Evolutionary conservation across 1,139 yeast genomes (phyloP).

Genomic region (Yamadazyma triangularis): DNA sequence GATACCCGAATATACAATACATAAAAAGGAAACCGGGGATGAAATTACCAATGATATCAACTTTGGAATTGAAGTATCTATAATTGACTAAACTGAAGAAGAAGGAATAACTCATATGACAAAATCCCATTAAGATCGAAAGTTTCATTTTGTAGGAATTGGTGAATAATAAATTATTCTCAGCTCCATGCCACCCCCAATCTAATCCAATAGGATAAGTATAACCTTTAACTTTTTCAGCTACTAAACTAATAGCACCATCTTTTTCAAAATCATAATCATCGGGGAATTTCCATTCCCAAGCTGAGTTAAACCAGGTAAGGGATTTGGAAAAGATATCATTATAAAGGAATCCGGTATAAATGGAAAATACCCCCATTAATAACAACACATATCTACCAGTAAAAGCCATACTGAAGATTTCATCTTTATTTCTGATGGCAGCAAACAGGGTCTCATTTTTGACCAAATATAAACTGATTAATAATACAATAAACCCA

Average conservation of each 20-base stretch:
- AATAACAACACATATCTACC: slow-evolving; percentile 71
- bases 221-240: slow-evolving; percentile 51
- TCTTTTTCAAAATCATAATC: slow-evolving; percentile 29
- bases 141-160: slow-evolving; percentile 82
- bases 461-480: slow-evolving; percentile 54
- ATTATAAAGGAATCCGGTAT: slow-evolving; percentile 73
- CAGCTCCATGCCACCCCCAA: slow-evolving; percentile 81
- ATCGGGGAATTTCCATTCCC: slow-evolving; percentile 59
- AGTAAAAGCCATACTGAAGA: slow-evolving; percentile 74
- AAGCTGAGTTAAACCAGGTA: slow-evolving; percentile 67
- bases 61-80: slow-evolving; percentile 48
- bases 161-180: slow-evolving; percentile 66
- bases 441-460: slow-evolving; percentile 56
- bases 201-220: slow-evolving; percentile 68
- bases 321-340: slow-evolving; percentile 77
- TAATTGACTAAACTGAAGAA: slow-evolving; percentile 66
- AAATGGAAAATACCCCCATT: slow-evolving; percentile 77
- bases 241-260: slow-evolving; percentile 43
- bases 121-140: slow-evolving; percentile 74
- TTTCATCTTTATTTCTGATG: slow-evolving; percentile 64
- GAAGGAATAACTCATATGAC: slow-evolving; percentile 74
- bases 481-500: slow-evolving; percentile 61
- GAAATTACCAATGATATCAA: slow-evolving; percentile 74
- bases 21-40: slow-evolving; percentile 75
- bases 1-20: slow-evolving; percentile 81